phyloP scores from a whole-genome alignment of 371 early-diverging fungal species.

The Nematocida sp. region DNA sequence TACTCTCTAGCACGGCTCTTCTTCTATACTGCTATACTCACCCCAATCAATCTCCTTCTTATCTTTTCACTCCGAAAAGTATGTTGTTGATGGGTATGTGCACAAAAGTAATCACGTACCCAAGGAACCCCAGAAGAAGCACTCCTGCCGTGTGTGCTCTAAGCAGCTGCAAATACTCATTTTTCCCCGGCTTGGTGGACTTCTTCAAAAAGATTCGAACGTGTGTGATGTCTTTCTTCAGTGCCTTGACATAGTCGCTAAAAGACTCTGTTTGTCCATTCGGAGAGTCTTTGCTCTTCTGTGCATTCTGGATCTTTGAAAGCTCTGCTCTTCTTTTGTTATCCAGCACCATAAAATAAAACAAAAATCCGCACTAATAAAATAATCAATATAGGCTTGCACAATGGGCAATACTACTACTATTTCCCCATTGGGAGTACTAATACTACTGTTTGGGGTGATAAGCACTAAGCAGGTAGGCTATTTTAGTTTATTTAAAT shows the following conservation, averaged over 20 bases:
- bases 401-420: too few relatives aligned
- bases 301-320: conserved; percentile 1
- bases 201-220: conserved; percentile 54
- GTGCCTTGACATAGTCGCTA: not conserved
- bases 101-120: conserved; percentile 62
- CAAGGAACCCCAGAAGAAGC: conserved; percentile 58
- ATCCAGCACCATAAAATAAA: conserved; percentile 32
- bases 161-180: conserved; percentile 49
- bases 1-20: too few relatives aligned
- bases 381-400: too few relatives aligned
- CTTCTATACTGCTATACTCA: too few relatives aligned
- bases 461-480: not conserved
- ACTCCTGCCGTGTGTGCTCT: conserved; percentile 57
- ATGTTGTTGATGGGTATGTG: conserved; percentile 65
- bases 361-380: too few relatives aligned
- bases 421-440: too few relatives aligned
- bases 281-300: not conserved
- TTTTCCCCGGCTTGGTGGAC: conserved; percentile 52
- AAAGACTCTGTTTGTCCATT: not conserved
- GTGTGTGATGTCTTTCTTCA: conserved; percentile 35
- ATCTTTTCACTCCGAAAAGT: conserved; percentile 54
- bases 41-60: too few relatives aligned
- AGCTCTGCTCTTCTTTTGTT: conserved; percentile 45
- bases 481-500: not conserved
- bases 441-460: not conserved